A percentile compares a stretch with the other conserved stretches of the same genome.
Evolutionary conservation across 257 asterid genomes (phyloP).

Genomic region (Nemophila menziesii): DNA sequence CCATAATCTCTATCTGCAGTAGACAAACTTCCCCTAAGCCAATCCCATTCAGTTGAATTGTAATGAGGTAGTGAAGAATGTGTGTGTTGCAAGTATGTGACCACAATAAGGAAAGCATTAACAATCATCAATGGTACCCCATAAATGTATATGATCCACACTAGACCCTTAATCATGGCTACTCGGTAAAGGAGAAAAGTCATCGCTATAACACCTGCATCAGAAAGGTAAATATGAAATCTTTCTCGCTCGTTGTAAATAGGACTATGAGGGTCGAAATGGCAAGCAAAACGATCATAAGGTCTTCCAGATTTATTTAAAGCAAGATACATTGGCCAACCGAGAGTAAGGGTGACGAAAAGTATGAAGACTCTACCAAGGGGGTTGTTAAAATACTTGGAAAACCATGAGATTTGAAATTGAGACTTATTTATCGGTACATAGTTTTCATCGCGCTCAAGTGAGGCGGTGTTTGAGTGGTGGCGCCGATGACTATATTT

Average conservation of each 20-base stretch:
- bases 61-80: too few species aligned
- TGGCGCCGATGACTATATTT: too few species aligned
- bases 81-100: too few species aligned
- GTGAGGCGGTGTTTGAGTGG: constrained; percentile 67
- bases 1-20: constrained; percentile 54
- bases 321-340: too few species aligned
- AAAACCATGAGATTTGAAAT: constrained; percentile 30
- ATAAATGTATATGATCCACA: constrained; percentile 35
- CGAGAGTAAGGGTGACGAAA: too few species aligned
- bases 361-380: constrained; percentile 37
- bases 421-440: constrained; percentile 55
- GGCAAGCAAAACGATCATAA: constrained; percentile 54
- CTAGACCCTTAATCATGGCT: too few species aligned
- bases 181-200: constrained; percentile 38
- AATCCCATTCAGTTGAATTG: too few species aligned
- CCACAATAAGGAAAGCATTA: constrained; percentile 46
- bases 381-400: constrained; percentile 54
- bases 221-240: constrained; percentile 42
- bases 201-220: constrained; percentile 23
- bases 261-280: constrained; percentile 46
- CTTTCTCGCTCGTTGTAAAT: too few species aligned
- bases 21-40: constrained; percentile 61
- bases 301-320: constrained; percentile 58
- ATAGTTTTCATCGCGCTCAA: constrained; percentile 56
- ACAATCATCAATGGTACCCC: constrained; percentile 45